A percentile compares a stretch with the other conserved stretches of the same genome.
These are phyloP conservation scores for Nitzschia putrida DNA, from an alignment of 108 stramenopile genomes.

Conservation along the genomic window DNA sequence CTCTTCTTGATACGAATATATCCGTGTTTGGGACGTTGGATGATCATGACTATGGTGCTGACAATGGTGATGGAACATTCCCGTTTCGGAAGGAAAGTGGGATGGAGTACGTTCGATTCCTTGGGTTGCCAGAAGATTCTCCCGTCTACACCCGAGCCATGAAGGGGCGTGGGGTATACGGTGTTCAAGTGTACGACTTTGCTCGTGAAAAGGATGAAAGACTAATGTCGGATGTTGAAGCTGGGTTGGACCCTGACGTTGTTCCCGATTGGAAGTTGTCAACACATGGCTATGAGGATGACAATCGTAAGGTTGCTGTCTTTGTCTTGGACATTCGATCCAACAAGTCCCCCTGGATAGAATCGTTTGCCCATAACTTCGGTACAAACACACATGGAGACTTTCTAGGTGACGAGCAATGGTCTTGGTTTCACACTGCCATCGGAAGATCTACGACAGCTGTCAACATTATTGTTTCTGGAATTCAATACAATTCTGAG, in stretches of 20 bases:
- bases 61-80: conserved; percentile 78
- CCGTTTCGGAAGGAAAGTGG: conserved; percentile 40
- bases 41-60: conserved; percentile 84
- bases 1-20: conserved; percentile 43
- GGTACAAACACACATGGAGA: conserved; percentile 47
- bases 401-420: conserved; percentile 80
- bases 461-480: conserved; percentile 76
- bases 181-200: conserved; percentile 84
- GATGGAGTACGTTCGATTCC: conserved; percentile 68
- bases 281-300: neutral
- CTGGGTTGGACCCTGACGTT: conserved; percentile 75
- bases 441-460: conserved; percentile 65
- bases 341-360: conserved; percentile 77
- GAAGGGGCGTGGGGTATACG: conserved; percentile 69
- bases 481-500: conserved; percentile 73
- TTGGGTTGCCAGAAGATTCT: conserved; percentile 37
- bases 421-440: conserved; percentile 79
- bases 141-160: conserved; percentile 57
- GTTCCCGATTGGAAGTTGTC: conserved; percentile 4
- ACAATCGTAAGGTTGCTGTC: conserved; percentile 53
- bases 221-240: conserved; percentile 60
- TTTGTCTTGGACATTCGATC: conserved; percentile 75
- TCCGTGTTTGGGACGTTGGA: conserved; percentile 78
- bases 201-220: conserved; percentile 11
- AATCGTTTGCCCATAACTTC: conserved; percentile 16